Conservation (phyloP, 176 grass and related monocot genomes). For the Thalia dealbata region DNA sequence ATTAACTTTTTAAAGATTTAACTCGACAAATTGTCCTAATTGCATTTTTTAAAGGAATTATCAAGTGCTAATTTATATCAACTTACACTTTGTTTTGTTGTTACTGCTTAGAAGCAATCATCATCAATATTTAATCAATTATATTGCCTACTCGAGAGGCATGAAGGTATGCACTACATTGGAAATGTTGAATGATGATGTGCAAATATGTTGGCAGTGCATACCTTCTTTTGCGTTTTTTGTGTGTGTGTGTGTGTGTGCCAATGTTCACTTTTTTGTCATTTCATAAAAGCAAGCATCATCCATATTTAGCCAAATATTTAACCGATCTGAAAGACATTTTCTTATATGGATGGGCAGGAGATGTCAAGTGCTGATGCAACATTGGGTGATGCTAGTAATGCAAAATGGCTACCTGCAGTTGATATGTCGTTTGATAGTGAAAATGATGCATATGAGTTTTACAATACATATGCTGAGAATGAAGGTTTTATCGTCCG, state of each 20-base stretch:
- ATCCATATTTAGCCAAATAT: neutral
- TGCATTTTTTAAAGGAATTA: neutral
- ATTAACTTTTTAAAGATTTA: too few relatives aligned
- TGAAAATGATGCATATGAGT: conserved; percentile 68
- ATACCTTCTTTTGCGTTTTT: neutral
- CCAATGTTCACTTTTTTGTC: neutral
- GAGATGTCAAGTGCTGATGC: conserved; percentile 28
- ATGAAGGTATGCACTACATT: too few relatives aligned
- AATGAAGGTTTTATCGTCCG: conserved; percentile 78
- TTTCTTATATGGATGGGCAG: conserved; percentile 26
- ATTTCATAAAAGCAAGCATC: too few relatives aligned
- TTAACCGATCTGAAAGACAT: conserved; percentile 3
- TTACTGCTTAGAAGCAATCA: too few relatives aligned
- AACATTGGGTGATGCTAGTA: conserved; percentile 25
- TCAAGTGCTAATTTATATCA: neutral
- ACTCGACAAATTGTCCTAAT: neutral
- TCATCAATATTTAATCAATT: too few relatives aligned
- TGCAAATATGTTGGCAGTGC: neutral
- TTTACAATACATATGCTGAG: conserved; percentile 80
- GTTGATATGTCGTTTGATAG: conserved; percentile 60
- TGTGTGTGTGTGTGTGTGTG: too few relatives aligned
- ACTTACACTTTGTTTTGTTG: too few relatives aligned
- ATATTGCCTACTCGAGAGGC: too few relatives aligned
- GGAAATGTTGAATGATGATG: neutral
- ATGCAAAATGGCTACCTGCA: conserved; percentile 46